Percentiles rank a stretch among this genome's conserved stretches.
phyloP scores from a whole-genome alignment of 2,329 filamentous ascomycete species.

The Allantophomopsis cytisporea region DNA sequence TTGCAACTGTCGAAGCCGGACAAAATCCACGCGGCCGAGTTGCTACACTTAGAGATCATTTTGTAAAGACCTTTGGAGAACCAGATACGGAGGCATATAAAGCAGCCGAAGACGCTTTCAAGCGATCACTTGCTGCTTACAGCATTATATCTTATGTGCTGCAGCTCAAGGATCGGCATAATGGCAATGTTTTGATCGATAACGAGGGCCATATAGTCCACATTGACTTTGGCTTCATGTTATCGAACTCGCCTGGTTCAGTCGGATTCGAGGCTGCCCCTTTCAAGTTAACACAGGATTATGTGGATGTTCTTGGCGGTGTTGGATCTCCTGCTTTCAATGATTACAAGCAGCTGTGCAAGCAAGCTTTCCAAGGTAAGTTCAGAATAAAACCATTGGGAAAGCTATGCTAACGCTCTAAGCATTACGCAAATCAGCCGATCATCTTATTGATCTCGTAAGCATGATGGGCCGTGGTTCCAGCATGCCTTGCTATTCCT shows the following conservation, averaged over 20 bases:
- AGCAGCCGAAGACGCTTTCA: conserved; percentile 65
- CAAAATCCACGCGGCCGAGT: conserved; percentile 63
- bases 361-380: conserved; percentile 68
- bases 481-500: conserved; percentile 74
- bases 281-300: conserved; percentile 78
- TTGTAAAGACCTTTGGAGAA: conserved; percentile 64
- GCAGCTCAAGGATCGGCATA: conserved; percentile 76
- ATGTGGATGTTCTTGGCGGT: conserved; percentile 72
- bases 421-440: conserved; percentile 66
- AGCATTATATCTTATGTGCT: conserved; percentile 75
- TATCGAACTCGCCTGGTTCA: conserved; percentile 72
- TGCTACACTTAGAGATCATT: conserved; percentile 71
- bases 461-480: conserved; percentile 75
- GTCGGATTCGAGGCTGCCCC: conserved; percentile 80
- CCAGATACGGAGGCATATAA: conserved; percentile 55
- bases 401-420: conserved; percentile 3
- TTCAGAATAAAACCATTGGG: conserved; percentile 4
- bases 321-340: conserved; percentile 56
- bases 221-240: conserved; percentile 84
- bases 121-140: conserved; percentile 70
- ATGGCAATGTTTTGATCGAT: conserved; percentile 76
- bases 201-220: conserved; percentile 79
- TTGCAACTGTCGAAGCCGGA: conserved; percentile 60
- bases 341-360: conserved; percentile 67
- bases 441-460: conserved; percentile 70